Evolutionary conservation across 345 rosid species (phyloP), one percentile per base, ranked within the genome.

Genomic region (Rubroshorea leprosula): DNA sequence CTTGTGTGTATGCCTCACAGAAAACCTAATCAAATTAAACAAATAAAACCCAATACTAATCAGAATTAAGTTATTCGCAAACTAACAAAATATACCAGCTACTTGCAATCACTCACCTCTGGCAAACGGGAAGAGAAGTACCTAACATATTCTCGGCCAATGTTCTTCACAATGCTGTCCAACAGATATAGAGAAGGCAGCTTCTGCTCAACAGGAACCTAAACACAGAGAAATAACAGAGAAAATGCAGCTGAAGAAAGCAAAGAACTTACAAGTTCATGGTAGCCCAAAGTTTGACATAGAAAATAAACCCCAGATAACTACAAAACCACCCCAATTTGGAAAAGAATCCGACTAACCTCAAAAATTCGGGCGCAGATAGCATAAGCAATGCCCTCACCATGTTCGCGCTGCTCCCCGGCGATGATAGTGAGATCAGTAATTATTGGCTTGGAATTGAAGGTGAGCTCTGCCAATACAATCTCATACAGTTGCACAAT

Each of bases 351-450:
- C 12, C 1, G 12, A 35, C 41, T 1, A 4, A 93, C 99, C 97
- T 94, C 90, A 10, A 90, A 62, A 68, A 94, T 90, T 60, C 96
- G 85, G 9, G 87, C 76, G 57, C 97, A 90, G 52, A 94, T 87
- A 53, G 87, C 90, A 27, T 77, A 82, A 6, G 99, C 96, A 70
- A 94, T 85, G 60, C 97, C 97, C 66, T 76, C 81, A 3, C 76
- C 87, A 16, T 87, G 79, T 61, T 75, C 90, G 61, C 81, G 70
- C 64, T 77, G 92, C 57, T 94, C 99, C 17, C 95, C 99, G 6
- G 99, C 97, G 55, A 94, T 80, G 58, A 90, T 87, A 2, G 99
- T 94, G 70, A 94, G 90, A 80, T 94, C 97, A 49, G 95, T 94
- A 70, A 94, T 94, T 20, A 90, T 80, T 51, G 99, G 99, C 77